Evolutionary conservation across 805 yeast species (phyloP).

Genomic region (Schwanniomyces yamadae): DNA sequence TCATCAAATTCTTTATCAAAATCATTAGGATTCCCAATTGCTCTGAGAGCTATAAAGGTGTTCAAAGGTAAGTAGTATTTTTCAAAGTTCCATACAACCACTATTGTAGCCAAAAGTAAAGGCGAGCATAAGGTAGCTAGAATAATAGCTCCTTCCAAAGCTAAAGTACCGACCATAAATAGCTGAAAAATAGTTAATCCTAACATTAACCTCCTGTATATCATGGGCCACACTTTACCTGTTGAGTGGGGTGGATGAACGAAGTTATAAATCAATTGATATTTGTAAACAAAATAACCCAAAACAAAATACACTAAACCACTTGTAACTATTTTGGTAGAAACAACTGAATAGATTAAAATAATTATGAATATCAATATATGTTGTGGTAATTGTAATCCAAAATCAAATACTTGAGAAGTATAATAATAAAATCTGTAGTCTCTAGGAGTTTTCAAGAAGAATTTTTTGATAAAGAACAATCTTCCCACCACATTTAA

Average conservation of each 20-base stretch:
- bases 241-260: conserved; percentile 67
- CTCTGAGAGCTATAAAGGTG: conserved; percentile 57
- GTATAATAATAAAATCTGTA: conserved; percentile 52
- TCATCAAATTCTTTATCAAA: conserved; percentile 44
- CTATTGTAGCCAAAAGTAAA: conserved; percentile 44
- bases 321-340: conserved; percentile 58
- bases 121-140: conserved; percentile 51
- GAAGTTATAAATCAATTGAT: conserved; percentile 58
- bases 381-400: conserved; percentile 62
- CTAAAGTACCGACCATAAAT: conserved; percentile 65
- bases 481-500: conserved; percentile 40
- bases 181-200: conserved; percentile 57
- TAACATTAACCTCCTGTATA: conserved; percentile 52
- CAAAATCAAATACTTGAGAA: conserved; percentile 61
- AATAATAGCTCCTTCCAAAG: conserved; percentile 55
- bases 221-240: conserved; percentile 67
- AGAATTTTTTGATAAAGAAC: conserved; percentile 37
- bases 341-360: conserved; percentile 58
- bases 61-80: conserved; percentile 53
- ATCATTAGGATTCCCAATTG: conserved; percentile 46
- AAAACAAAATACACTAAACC: conserved; percentile 56
- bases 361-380: conserved; percentile 57
- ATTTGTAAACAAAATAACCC: conserved; percentile 61
- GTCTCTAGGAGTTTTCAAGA: conserved; percentile 50
- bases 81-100: conserved; percentile 51